These are phyloP conservation scores for Boletus edulis DNA, from an alignment of 768 basidiomycete species.

Conservation along the genomic window DNA sequence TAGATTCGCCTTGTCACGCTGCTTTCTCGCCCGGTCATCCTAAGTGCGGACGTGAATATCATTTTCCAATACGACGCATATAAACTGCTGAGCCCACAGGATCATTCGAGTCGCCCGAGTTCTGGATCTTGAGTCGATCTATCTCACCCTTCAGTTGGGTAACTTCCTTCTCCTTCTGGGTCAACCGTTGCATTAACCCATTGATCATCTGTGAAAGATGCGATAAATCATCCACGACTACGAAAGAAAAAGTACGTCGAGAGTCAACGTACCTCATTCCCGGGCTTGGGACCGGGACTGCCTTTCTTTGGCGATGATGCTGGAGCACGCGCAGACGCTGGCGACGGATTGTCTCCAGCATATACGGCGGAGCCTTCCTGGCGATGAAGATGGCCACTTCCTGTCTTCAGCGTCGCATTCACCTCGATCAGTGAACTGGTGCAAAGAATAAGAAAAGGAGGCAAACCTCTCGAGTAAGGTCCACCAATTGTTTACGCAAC, in stretches of 20 bases:
- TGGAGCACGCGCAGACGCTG: neutral
- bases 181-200: slow-evolving; percentile 75
- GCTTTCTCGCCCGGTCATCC: slow-evolving; percentile 74
- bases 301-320: slow-evolving; percentile 29
- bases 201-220: slow-evolving; percentile 48
- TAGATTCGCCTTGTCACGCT: slow-evolving; percentile 73
- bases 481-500: slow-evolving; percentile 57
- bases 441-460: neutral
- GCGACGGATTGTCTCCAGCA: slow-evolving; percentile 7
- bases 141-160: slow-evolving; percentile 70
- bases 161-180: slow-evolving; percentile 85
- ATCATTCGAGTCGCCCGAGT: slow-evolving; percentile 55
- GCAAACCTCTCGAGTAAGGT: slow-evolving; percentile 63
- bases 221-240: neutral
- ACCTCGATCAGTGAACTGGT: neutral
- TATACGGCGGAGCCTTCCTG: slow-evolving; percentile 18
- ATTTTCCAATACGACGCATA: neutral
- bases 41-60: slow-evolving; percentile 22
- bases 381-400: slow-evolving; percentile 1
- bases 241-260: neutral
- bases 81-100: slow-evolving; percentile 42
- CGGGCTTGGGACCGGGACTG: slow-evolving; percentile 46
- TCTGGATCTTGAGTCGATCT: slow-evolving; percentile 57
- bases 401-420: slow-evolving; percentile 5
- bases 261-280: slow-evolving; percentile 49